These are phyloP conservation scores for Neurospora sp. DNA, from an alignment of 495 filamentous ascomycete genomes.

Conservation along the genomic window DNA sequence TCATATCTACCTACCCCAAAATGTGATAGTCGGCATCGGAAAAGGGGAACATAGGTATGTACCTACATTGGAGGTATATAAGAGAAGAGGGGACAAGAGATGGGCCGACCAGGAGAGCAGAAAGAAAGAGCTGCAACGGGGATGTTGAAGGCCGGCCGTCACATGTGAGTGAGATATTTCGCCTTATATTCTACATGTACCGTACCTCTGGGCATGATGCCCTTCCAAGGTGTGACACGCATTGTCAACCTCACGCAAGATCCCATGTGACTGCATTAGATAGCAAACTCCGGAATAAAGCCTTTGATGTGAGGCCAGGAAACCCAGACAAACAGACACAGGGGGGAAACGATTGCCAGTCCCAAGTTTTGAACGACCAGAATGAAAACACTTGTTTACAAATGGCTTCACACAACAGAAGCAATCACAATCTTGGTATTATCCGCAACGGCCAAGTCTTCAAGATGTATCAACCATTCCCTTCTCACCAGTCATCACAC, in stretches of 20 bases:
- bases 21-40: too few relatives aligned
- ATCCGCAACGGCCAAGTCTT: not conserved
- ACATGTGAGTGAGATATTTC: not conserved
- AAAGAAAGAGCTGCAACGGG: not conserved
- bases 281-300: not conserved
- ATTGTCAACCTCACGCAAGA: not conserved
- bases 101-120: not conserved
- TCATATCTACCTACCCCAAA: too few relatives aligned
- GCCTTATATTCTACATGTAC: not conserved
- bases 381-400: not conserved
- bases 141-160: not conserved
- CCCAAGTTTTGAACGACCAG: not conserved
- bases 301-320: not conserved
- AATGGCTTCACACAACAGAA: not conserved
- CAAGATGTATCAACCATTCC: not conserved
- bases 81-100: not conserved
- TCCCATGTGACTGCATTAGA: not conserved
- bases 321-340: not conserved
- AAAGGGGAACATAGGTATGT: too few relatives aligned
- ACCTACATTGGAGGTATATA: too few relatives aligned
- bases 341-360: not conserved
- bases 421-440: not conserved
- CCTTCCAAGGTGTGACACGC: not conserved
- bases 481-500: not conserved
- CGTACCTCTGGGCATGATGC: not conserved